Evolutionary conservation across 1,139 yeast genomes (phyloP).

Genomic region (Suhomyces maxii): DNA sequence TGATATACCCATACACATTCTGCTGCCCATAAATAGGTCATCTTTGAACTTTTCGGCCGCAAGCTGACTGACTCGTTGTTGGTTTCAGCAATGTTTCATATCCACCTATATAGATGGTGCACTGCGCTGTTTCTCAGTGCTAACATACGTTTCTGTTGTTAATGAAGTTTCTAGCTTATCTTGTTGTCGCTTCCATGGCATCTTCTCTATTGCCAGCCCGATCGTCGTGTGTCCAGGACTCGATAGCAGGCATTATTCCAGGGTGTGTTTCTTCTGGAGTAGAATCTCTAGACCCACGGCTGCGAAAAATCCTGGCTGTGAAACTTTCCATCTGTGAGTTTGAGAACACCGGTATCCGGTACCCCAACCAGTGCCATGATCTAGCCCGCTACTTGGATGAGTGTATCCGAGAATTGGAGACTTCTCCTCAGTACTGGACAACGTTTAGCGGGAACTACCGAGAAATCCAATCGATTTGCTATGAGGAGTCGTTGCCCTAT

Average conservation of each 20-base stretch:
- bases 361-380: slow-evolving; percentile 34
- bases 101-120: not conserved
- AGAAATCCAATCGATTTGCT: slow-evolving; percentile 47
- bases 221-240: slow-evolving; percentile 25
- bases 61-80: not conserved
- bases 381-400: slow-evolving; percentile 14
- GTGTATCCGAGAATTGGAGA: slow-evolving; percentile 45
- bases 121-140: not conserved
- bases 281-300: slow-evolving; percentile 29
- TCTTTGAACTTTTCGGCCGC: no score
- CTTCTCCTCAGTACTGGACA: slow-evolving; percentile 58
- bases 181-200: not conserved
- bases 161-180: not conserved
- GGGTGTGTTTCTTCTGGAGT: slow-evolving; percentile 32
- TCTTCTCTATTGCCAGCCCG: not conserved
- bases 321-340: slow-evolving; percentile 57
- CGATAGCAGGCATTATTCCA: slow-evolving; percentile 27
- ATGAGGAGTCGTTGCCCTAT: slow-evolving; percentile 50
- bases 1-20: no score
- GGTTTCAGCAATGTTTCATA: slow-evolving; percentile 8
- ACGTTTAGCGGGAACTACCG: slow-evolving; percentile 60
- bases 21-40: no score
- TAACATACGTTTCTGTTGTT: not conserved
- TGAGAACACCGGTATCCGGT: slow-evolving; percentile 39
- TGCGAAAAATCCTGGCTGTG: slow-evolving; percentile 44